Evolutionary conservation across 768 basidiomycete genomes (phyloP), one percentile per base, ranked within the genome.

Genomic region (Tricholoma terreum): DNA sequence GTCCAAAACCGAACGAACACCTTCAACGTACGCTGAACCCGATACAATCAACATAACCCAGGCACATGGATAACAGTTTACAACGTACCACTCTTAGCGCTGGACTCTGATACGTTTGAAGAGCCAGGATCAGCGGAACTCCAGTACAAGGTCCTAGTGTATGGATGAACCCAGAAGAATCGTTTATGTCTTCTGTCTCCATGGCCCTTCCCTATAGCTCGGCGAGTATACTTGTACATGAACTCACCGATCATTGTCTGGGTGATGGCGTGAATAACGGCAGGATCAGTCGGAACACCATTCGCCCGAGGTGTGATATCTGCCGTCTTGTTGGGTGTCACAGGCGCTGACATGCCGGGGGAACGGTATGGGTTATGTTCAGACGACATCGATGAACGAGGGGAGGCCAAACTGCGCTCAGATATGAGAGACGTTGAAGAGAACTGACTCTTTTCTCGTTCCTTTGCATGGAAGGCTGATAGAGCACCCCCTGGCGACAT

Each of bases 161-260:
- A 99, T 17, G 97, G 97, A 73, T 98, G 96, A n/a, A 99, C 87
- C 97, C 97, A 99, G 82, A 98, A 97, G 85, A 94, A 99, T 35
- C 97, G 81, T 71, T 85, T 87, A 73, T 99, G 97, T 52, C 95
- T 78, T 69, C 84, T 87, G 70, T 93, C 89, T 19, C 92, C 92
- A 69, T 94, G 83, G 11, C 93, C 94, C 72, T 91, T 95, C 21
- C 94, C 93, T 65, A 98, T 84, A 15, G 90, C 75, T 56, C 85
- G 83, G 52, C 96, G 82, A 8, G 96, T 98, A 74, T 99, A 98
- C 79, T 98, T 98, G 82, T 91, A 92, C 76, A 99, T 72, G 74
- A 94, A 98, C 78, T 98, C 96, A 50, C 97, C 96, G 63, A 98
- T 98, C 97, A 99, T 99, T 21, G 95, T 97, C 78, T 98, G 96